A percentile compares a stretch with the other conserved stretches of the same genome.
These are phyloP conservation scores for Coemansia sp. DNA, from an alignment of 192 early-diverging fungal genomes.

Conservation along the genomic window DNA sequence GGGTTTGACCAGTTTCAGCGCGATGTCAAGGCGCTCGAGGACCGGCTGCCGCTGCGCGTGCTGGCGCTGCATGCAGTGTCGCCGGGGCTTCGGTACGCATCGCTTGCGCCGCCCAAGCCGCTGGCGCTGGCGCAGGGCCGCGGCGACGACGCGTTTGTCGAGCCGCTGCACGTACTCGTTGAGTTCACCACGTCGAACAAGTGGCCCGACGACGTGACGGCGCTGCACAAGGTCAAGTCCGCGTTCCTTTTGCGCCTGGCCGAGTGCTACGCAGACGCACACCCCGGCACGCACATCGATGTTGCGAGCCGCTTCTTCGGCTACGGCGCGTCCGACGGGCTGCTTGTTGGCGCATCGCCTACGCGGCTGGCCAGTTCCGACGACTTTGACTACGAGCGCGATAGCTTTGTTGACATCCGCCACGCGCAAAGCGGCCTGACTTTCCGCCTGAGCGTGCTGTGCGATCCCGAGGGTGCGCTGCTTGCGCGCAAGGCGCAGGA, in stretches of 20 bases:
- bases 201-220: constrained; percentile 88
- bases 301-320: constrained; percentile 53
- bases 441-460: constrained; percentile 78
- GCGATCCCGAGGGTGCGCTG: constrained; percentile 67
- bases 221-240: constrained; percentile 86
- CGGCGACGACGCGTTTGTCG: constrained; percentile 57
- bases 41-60: constrained; percentile 45
- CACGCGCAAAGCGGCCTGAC: constrained; percentile 62
- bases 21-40: constrained; percentile 32
- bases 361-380: constrained; percentile 3
- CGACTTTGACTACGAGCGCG: constrained; percentile 35
- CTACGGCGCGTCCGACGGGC: constrained; percentile 53
- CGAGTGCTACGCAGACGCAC: constrained; percentile 50
- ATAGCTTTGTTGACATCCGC: constrained; percentile 69
- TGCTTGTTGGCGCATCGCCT: constrained; percentile 29
- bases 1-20: constrained; percentile 30
- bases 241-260: constrained; percentile 83
- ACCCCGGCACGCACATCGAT: constrained; percentile 38
- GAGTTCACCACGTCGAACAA: constrained; percentile 79
- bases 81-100: constrained; percentile 64
- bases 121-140: constrained; percentile 29
- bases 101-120: constrained; percentile 39
- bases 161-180: constrained; percentile 74
- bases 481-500: constrained; percentile 52
- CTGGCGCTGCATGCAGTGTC: constrained; percentile 33